These are phyloP conservation scores for Podospora australis DNA, from an alignment of 495 filamentous ascomycete species.

Conservation along the genomic window DNA sequence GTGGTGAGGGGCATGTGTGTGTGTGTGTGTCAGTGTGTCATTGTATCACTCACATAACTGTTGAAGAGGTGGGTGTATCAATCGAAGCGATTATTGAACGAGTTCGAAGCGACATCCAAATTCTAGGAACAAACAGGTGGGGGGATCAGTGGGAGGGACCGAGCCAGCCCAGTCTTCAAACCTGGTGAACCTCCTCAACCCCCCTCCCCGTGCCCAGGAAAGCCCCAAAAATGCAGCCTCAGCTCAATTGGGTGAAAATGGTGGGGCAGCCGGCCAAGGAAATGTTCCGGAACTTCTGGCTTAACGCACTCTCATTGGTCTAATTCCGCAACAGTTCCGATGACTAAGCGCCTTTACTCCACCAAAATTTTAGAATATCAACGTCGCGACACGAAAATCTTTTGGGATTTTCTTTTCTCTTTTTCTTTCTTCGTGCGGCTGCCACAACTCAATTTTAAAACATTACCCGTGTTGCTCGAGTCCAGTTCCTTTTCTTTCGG, in stretches of 20 bases:
- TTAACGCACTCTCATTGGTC: not conserved
- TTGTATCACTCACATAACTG: not conserved
- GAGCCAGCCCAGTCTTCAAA: constrained; percentile 10
- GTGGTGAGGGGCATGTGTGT: no score
- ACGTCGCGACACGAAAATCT: constrained; percentile 7
- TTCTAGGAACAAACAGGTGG: not conserved
- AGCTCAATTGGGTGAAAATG: no score
- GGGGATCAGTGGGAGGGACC: not conserved
- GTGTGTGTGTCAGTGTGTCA: no score
- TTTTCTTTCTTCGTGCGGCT: constrained; percentile 30
- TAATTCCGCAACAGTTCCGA: not conserved
- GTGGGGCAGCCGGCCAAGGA: constrained; percentile 3
- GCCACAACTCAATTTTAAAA: constrained; percentile 31
- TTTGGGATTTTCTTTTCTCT: constrained; percentile 19
- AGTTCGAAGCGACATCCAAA: constrained; percentile 6
- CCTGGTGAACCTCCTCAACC: no score
- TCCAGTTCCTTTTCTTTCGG: constrained; percentile 26
- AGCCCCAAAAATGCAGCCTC: no score
- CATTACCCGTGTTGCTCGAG: constrained; percentile 44
- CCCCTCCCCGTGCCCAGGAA: not conserved
- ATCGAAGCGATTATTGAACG: constrained; percentile 5
- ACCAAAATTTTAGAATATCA: constrained; percentile 12
- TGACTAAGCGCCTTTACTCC: constrained; percentile 13
- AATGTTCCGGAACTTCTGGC: constrained; percentile 3
- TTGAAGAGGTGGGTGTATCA: no score